These are phyloP conservation scores for Leishmania lainsoni DNA, from an alignment of 208 protist genomes.

Conservation along the genomic window DNA sequence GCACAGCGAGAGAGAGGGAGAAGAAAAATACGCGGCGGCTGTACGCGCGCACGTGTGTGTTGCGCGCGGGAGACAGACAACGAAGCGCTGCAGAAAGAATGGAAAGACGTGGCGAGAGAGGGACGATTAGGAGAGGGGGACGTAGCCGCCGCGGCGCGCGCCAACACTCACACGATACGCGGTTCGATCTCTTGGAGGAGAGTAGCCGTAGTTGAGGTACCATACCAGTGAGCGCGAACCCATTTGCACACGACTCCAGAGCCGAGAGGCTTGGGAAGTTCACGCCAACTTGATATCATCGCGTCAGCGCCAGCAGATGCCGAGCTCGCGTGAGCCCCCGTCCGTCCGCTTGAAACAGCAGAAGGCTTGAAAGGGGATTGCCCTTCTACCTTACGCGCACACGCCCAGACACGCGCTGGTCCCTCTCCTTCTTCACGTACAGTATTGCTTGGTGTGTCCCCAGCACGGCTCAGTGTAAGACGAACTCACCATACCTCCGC, in stretches of 20 bases:
- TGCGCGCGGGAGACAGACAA: not conserved
- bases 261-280: not conserved
- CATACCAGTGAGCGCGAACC: not conserved
- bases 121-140: not conserved
- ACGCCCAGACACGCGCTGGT: not conserved
- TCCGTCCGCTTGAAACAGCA: not conserved
- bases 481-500: not conserved
- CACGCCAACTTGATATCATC: not conserved
- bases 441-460: not conserved
- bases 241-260: not conserved
- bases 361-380: not conserved
- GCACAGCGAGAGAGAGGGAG: not conserved
- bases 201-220: not conserved
- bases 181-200: not conserved
- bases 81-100: not conserved
- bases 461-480: not conserved
- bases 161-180: not conserved
- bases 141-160: too few species aligned
- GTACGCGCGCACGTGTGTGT: too few species aligned
- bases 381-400: not conserved
- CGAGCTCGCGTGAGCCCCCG: not conserved
- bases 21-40: not conserved
- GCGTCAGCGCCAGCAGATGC: not conserved
- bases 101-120: not conserved
- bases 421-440: not conserved